Evolutionary conservation across 306 rosid species (phyloP).

Genomic region (Herpetospermum pedunculosum): DNA sequence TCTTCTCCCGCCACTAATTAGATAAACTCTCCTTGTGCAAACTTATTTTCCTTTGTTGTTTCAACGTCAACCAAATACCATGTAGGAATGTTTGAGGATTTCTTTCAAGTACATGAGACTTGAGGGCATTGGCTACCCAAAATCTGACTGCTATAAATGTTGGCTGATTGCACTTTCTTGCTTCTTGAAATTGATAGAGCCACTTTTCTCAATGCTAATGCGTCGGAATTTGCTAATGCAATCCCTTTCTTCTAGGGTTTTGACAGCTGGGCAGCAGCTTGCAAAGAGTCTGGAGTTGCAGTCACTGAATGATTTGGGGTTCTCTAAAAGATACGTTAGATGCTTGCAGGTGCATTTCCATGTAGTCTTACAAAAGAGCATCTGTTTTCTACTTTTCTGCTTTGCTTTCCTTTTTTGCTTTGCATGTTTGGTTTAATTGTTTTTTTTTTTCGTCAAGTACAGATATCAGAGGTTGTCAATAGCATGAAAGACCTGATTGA

Average conservation of each 20-base stretch:
- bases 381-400: neutral
- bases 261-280: conserved; percentile 84
- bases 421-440: neutral
- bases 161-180: neutral
- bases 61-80: neutral
- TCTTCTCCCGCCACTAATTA: neutral
- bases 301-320: conserved; percentile 83
- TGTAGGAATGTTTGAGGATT: neutral
- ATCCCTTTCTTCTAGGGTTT: conserved; percentile 41
- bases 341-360: conserved; percentile 68
- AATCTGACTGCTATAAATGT: neutral
- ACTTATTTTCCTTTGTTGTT: neutral
- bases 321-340: conserved; percentile 96
- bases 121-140: neutral
- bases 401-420: neutral
- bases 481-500: conserved; percentile 29
- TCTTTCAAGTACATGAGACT: neutral
- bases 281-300: conserved; percentile 86
- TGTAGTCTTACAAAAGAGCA: neutral
- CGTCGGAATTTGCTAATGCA: neutral
- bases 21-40: neutral
- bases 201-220: neutral
- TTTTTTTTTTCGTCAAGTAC: conserved; percentile 10
- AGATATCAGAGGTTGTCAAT: conserved; percentile 30
- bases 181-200: neutral